phyloP scores from a whole-genome alignment of 169 alveolate species.

The Eimeria necatrix region DNA sequence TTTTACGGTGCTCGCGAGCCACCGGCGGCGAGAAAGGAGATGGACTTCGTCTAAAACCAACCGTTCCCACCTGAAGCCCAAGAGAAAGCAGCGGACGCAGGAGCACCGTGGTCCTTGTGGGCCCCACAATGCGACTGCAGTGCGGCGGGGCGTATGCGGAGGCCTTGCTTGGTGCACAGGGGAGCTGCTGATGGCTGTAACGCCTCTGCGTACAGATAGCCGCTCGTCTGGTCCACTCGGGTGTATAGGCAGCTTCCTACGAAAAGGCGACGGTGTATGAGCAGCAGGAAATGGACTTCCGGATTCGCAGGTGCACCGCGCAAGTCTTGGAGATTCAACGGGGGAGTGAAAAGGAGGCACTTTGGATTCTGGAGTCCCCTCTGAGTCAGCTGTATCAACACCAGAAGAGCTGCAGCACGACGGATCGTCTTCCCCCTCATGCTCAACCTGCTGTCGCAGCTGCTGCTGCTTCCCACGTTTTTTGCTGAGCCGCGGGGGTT shows the following conservation, averaged over 20 bases:
- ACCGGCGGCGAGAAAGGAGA: background rate
- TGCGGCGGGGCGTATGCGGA: background rate
- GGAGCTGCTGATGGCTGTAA: background rate
- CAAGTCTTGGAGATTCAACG: background rate
- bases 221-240: background rate
- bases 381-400: background rate
- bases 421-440: background rate
- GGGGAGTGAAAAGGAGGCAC: background rate
- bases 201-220: no score
- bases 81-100: background rate
- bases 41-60: background rate
- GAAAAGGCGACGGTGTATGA: background rate
- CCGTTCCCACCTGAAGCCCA: constrained; percentile 5
- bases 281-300: background rate
- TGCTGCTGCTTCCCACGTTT: background rate
- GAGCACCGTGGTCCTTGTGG: background rate
- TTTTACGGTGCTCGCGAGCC: constrained; percentile 4
- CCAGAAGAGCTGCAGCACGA: background rate
- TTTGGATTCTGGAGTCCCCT: background rate
- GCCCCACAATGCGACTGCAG: background rate
- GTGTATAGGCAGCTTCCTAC: background rate
- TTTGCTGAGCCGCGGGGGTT: background rate
- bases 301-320: background rate
- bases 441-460: background rate
- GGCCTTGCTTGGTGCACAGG: background rate